A percentile compares a stretch with the other conserved stretches of the same genome.
These are phyloP conservation scores for Pulveroboletus sp. DNA, from an alignment of 768 basidiomycete genomes.

Conservation along the genomic window DNA sequence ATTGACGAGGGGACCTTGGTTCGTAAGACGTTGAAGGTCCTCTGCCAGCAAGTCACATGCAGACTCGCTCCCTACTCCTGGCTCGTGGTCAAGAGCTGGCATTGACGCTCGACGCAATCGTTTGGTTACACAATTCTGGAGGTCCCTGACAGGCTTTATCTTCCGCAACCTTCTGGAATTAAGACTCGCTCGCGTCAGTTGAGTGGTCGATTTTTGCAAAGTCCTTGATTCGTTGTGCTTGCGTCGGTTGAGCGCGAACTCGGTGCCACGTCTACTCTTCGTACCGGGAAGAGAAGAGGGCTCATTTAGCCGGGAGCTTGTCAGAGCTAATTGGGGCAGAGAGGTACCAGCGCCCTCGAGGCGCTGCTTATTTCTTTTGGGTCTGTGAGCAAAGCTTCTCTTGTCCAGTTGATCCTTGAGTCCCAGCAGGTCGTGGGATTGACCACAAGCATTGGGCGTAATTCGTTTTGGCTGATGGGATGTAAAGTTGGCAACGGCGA, in stretches of 20 bases:
- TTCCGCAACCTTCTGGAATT: background rate
- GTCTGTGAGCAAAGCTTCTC: background rate
- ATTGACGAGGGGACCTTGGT: background rate
- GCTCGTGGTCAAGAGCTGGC: background rate
- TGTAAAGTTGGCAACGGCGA: background rate
- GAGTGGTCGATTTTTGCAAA: background rate
- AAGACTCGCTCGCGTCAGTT: background rate
- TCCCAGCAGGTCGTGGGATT: background rate
- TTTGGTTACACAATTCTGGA: constrained; percentile 6
- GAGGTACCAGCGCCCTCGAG: background rate
- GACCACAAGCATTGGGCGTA: constrained; percentile 3
- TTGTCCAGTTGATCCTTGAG: background rate
- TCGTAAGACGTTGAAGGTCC: background rate
- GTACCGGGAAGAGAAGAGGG: background rate
- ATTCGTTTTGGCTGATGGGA: constrained; percentile 12
- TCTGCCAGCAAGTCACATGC: background rate
- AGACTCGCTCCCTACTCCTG: background rate
- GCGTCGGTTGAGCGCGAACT: background rate
- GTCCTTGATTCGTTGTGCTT: background rate
- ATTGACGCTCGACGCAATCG: constrained; percentile 10
- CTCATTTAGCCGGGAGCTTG: background rate
- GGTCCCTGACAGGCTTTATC: background rate
- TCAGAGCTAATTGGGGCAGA: background rate
- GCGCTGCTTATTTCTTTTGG: background rate
- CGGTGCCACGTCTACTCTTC: background rate